These are phyloP conservation scores for Kandelia obovata DNA, from an alignment of 345 rosid species.

Conservation along the genomic window DNA sequence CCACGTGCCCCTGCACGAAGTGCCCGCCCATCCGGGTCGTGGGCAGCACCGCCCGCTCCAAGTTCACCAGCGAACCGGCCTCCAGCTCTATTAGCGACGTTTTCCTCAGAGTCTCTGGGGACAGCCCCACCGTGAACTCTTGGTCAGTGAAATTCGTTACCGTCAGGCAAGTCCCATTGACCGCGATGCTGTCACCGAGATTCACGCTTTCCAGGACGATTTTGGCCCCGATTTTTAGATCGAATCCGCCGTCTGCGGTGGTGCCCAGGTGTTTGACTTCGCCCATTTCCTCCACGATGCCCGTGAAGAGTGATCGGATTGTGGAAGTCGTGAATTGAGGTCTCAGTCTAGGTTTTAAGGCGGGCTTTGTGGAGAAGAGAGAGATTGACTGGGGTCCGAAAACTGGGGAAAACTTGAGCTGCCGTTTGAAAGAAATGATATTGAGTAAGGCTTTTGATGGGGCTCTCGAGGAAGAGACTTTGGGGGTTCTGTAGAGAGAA, in stretches of 20 bases:
- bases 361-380: not conserved
- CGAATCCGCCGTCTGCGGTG: conserved; percentile 59
- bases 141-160: conserved; percentile 53
- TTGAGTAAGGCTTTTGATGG: not conserved
- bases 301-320: conserved; percentile 67
- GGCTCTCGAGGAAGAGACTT: not conserved
- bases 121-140: conserved; percentile 66
- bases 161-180: conserved; percentile 84
- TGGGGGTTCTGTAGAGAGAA: not conserved
- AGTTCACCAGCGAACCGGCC: conserved; percentile 71
- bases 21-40: conserved; percentile 88
- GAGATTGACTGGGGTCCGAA: conserved; percentile 10
- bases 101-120: conserved; percentile 81
- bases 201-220: conserved; percentile 59
- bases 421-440: conserved; percentile 1
- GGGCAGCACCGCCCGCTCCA: conserved; percentile 87
- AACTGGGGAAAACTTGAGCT: conserved; percentile 17
- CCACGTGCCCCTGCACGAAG: conserved; percentile 96
- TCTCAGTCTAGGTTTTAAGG: not conserved
- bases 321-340: not conserved
- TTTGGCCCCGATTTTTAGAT: conserved; percentile 56
- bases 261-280: conserved; percentile 49
- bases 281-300: conserved; percentile 90
- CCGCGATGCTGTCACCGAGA: conserved; percentile 84
- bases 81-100: conserved; percentile 64